Base-by-base conservation (phyloP, 306 rosid genomes). In the Trifolium subterraneum region DNA sequence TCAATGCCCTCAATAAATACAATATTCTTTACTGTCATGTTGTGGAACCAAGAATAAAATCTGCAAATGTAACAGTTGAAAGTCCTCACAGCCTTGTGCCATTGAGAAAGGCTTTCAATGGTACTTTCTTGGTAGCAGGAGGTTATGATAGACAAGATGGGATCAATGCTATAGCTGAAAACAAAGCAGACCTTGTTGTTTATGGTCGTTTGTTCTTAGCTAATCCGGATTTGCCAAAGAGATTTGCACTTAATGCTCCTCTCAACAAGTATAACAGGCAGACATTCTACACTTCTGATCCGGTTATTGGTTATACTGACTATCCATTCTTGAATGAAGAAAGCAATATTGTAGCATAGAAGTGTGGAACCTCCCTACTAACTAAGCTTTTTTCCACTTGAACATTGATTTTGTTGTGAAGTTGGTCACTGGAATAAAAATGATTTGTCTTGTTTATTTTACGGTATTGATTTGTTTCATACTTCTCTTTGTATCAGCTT, bases 201-300 rank as follows among this genome's bases (percentile, higher is more conserved):
- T 55, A 4, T 22, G 62, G 62, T 55, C n/a, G 62, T 20, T 22
- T 22, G 33, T 55, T 55, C 62, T 8, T 55, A 20, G 14, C 33
- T 22, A 55, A 55, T 55, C 62, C 62, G 4, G 62, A 55, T 41
- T 64, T 72, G 13, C 62, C 80, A 16, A 51, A 51, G 23, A 51
- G 58, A 7, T 51, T 51, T 51, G 58, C 58, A 2, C 23, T 51
- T 2, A 3, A 51, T 18, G 58, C 58, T 16, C 58, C 58, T 51
- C 58, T 51, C 0, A 51, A 51, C 58, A 51, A 51, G 58, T 51
- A 51, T 51, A 51, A 51, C 1, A 18, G 58, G 10, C 25, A 51
- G 4, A 16, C 58, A 7, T 51, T 51, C 58, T 51, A 51, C 58
- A 7, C 1, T 18, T 7, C 23, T 0, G 11, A 51, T 51, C 58